phyloP scores from a whole-genome alignment of 2,329 filamentous ascomycete species.

The Canariomyces notabilis region DNA sequence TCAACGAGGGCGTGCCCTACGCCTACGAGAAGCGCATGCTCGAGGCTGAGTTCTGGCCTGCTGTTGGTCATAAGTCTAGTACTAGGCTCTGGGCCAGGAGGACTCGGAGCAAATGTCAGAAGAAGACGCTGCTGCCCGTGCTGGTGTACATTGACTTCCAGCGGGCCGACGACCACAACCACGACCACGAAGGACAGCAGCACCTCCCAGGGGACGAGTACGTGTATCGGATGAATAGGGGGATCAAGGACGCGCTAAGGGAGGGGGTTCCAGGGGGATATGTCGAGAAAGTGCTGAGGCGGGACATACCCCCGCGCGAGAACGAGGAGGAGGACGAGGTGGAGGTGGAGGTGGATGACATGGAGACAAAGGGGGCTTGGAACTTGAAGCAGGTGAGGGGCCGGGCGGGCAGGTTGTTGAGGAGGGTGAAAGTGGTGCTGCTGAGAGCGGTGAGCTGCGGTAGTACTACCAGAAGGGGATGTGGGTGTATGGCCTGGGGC shows the following conservation, averaged over 20 bases:
- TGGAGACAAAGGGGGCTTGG: conserved; percentile 9
- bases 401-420: conserved; percentile 31
- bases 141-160: conserved; percentile 57
- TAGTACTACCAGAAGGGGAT: no score
- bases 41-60: conserved; percentile 34
- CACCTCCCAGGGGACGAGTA: conserved; percentile 52
- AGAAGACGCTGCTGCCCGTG: conserved; percentile 35
- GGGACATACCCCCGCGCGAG: conserved; percentile 33
- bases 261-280: conserved; percentile 52
- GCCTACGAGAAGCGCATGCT: conserved; percentile 54
- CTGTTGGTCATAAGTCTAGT: background rate
- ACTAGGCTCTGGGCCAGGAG: no score
- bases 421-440: no score
- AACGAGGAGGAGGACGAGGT: background rate
- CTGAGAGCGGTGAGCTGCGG: no score
- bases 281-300: conserved; percentile 49
- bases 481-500: no score
- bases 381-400: conserved; percentile 10
- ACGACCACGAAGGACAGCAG: no score
- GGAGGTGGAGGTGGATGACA: conserved; percentile 7
- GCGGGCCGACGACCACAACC: conserved; percentile 21
- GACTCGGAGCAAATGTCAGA: no score
- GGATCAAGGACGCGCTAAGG: conserved; percentile 52
- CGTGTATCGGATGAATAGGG: conserved; percentile 57
- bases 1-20: conserved; percentile 58